These are phyloP conservation scores for Boletus huronensis DNA, from an alignment of 768 basidiomycete genomes.

Conservation along the genomic window DNA sequence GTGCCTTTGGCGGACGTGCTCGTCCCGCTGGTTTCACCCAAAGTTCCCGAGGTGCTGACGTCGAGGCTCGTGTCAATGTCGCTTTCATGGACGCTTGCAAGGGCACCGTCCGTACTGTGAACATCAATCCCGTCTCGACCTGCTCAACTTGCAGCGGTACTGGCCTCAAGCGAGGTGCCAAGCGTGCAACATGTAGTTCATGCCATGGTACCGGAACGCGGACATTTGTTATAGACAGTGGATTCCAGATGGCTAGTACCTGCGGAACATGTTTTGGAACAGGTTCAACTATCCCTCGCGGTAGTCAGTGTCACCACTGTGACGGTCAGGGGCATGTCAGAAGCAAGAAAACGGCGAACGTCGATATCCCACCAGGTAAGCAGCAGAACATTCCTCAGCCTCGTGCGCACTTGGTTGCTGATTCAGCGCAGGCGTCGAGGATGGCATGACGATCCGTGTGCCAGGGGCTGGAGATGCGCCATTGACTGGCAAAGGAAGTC, in stretches of 20 bases:
- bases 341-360: conserved; percentile 67
- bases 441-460: conserved; percentile 88
- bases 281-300: conserved; percentile 76
- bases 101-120: conserved; percentile 73
- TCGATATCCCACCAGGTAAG: conserved; percentile 85
- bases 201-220: conserved; percentile 87
- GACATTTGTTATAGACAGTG: conserved; percentile 86
- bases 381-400: conserved; percentile 8
- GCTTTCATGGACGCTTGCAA: conserved; percentile 95
- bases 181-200: conserved; percentile 70
- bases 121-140: conserved; percentile 75
- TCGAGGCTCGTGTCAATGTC: conserved; percentile 73
- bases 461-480: conserved; percentile 83
- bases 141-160: conserved; percentile 82
- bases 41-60: conserved; percentile 65
- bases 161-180: conserved; percentile 84
- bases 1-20: conserved; percentile 49
- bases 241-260: conserved; percentile 96
- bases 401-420: conserved; percentile 2
- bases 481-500: conserved; percentile 67
- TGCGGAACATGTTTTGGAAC: conserved; percentile 80
- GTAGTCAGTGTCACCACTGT: conserved; percentile 75
- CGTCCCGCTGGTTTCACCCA: conserved; percentile 43
- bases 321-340: conserved; percentile 87
- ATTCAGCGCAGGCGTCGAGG: conserved; percentile 71